A percentile compares a stretch with the other conserved stretches of the same genome.
These are phyloP conservation scores for Lycium ferocissimum DNA, from an alignment of 257 asterid species.

Conservation along the genomic window DNA sequence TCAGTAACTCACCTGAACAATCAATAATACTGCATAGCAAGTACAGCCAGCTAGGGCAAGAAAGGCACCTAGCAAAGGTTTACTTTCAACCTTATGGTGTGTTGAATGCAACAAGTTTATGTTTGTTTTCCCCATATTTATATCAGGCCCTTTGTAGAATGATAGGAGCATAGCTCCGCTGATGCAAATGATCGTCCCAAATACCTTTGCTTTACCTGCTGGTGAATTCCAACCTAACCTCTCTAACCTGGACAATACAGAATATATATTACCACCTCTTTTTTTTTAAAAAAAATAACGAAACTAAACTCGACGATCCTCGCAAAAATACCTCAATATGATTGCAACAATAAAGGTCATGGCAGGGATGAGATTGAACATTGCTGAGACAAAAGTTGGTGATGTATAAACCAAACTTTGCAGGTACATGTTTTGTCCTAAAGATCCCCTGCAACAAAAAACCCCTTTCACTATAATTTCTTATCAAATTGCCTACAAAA, in stretches of 20 bases:
- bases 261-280: background rate
- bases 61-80: conserved; percentile 52
- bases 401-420: conserved; percentile 59
- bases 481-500: background rate
- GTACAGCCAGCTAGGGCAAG: conserved; percentile 56
- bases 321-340: conserved; percentile 45
- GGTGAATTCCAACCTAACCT: conserved; percentile 57
- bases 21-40: conserved; percentile 63
- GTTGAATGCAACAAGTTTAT: conserved; percentile 50
- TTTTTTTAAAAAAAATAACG: background rate
- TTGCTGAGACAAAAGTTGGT: conserved; percentile 66
- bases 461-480: background rate
- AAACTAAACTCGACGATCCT: conserved; percentile 1
- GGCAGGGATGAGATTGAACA: conserved; percentile 73
- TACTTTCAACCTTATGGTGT: conserved; percentile 12
- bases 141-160: conserved; percentile 65
- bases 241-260: conserved; percentile 57
- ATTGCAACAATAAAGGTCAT: conserved; percentile 64
- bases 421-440: conserved; percentile 67
- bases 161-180: conserved; percentile 85
- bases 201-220: conserved; percentile 73
- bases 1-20: conserved; percentile 58
- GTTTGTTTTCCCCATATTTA: conserved; percentile 51
- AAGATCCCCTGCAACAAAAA: conserved; percentile 55
- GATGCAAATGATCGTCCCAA: conserved; percentile 67